phyloP scores from a whole-genome alignment of 2,329 filamentous ascomycete genomes.

The Cyclaneusma minus region DNA sequence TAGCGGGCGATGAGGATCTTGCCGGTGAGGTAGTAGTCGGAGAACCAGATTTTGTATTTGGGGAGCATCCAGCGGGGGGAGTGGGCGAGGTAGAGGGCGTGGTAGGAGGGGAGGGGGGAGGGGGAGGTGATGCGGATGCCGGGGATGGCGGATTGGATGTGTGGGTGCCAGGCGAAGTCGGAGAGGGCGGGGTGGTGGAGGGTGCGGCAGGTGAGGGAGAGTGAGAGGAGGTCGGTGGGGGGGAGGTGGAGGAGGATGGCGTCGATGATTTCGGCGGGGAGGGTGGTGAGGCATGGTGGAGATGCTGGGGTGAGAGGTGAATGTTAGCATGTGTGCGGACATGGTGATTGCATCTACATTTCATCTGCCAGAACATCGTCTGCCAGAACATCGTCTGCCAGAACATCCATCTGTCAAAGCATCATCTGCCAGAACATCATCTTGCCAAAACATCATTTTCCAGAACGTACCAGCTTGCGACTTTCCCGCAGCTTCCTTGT shows the following conservation, averaged over 20 bases:
- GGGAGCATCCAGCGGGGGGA: conserved; percentile 76
- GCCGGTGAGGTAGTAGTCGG: conserved; percentile 57
- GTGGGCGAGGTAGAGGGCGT: conserved; percentile 57
- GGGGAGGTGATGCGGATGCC: conserved; percentile 33
- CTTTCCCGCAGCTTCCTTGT: too few species aligned
- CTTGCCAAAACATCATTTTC: too few species aligned
- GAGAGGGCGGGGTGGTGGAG: conserved; percentile 43
- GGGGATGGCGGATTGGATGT: conserved; percentile 55
- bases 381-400: too few species aligned
- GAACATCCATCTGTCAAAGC: too few species aligned
- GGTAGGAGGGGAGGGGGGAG: conserved; percentile 46
- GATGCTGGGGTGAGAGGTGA: too few species aligned
- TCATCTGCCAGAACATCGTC: too few species aligned
- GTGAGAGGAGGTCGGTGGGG: conserved; percentile 43
- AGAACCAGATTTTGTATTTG: conserved; percentile 72
- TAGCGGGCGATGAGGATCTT: conserved; percentile 66
- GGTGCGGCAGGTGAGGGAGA: conserved; percentile 44
- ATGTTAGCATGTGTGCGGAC: too few species aligned
- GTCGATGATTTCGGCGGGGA: conserved; percentile 65
- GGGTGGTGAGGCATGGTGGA: too few species aligned
- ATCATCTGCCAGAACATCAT: too few species aligned
- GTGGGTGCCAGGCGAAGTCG: conserved; percentile 57
- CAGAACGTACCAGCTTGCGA: too few species aligned
- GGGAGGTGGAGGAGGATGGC: conserved; percentile 53
- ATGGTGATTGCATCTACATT: too few species aligned